These are phyloP conservation scores for Lepiota venenata DNA, from an alignment of 768 basidiomycete genomes.

Conservation along the genomic window DNA sequence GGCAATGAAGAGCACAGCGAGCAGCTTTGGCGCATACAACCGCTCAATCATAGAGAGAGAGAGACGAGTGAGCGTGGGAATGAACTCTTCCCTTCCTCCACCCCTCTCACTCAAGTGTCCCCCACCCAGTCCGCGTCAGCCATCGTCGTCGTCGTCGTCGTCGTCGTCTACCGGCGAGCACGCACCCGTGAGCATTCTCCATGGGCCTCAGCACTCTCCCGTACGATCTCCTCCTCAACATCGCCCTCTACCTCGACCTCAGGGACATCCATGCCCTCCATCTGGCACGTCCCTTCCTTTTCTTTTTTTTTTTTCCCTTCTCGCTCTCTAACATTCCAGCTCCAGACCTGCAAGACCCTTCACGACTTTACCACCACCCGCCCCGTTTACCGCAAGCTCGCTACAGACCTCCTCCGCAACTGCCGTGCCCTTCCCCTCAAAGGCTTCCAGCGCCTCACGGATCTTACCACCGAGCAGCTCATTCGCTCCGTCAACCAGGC, in stretches of 20 bases:
- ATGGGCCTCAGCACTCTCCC: constrained; percentile 46
- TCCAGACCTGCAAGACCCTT: constrained; percentile 60
- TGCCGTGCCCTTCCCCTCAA: constrained; percentile 68
- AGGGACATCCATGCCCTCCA: constrained; percentile 60
- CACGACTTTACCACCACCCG: constrained; percentile 60
- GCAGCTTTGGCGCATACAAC: background rate
- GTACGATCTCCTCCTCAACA: constrained; percentile 69
- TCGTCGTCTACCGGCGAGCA: constrained; percentile 2
- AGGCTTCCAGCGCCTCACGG: constrained; percentile 65
- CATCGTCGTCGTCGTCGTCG: constrained; percentile 2
- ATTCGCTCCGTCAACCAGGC: constrained; percentile 64
- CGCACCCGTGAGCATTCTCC: background rate
- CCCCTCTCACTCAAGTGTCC: background rate
- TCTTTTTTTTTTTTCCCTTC: background rate
- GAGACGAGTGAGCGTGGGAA: constrained; percentile 4
- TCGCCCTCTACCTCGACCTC: constrained; percentile 59
- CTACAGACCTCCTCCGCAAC: constrained; percentile 55
- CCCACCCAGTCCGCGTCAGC: no score
- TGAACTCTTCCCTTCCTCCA: constrained; percentile 1
- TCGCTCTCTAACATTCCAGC: constrained; percentile 5
- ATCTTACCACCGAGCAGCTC: constrained; percentile 60
- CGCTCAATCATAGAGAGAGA: no score
- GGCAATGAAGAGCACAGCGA: constrained; percentile 38
- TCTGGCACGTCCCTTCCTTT: constrained; percentile 39
- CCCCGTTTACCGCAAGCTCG: constrained; percentile 65